Evolutionary conservation across 768 basidiomycete species (phyloP).

Genomic region (Pisolithus marmoratus): DNA sequence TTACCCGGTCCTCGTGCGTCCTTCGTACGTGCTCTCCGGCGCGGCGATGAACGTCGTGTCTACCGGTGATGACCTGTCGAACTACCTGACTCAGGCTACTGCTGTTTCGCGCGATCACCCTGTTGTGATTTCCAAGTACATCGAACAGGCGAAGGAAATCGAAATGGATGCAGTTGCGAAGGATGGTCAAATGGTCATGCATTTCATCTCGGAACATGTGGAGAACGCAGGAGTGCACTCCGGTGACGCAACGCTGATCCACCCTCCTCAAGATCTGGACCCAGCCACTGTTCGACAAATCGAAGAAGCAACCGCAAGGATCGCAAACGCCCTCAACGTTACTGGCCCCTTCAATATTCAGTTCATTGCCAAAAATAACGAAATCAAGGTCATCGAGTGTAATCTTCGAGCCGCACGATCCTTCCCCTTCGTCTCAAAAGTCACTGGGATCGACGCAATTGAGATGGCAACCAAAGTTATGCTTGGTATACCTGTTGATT

Average conservation of each 20-base stretch:
- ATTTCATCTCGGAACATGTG: slow-evolving; percentile 98
- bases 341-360: slow-evolving; percentile 99
- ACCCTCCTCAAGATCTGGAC: slow-evolving; percentile 97
- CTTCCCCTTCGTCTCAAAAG: slow-evolving; percentile 98
- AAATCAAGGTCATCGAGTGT: slow-evolving; percentile 99
- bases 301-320: slow-evolving; percentile 95
- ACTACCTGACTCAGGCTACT: slow-evolving; percentile 91
- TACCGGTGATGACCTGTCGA: slow-evolving; percentile 82
- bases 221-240: slow-evolving; percentile 69
- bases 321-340: slow-evolving; percentile 95
- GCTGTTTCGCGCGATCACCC: slow-evolving; percentile 95
- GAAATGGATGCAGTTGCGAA: slow-evolving; percentile 99
- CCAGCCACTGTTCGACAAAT: slow-evolving; percentile 95
- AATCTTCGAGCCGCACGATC: slow-evolving; percentile 96
- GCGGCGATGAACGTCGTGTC: slow-evolving; percentile 99
- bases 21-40: slow-evolving; percentile 98
- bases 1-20: slow-evolving; percentile 93
- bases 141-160: slow-evolving; percentile 99
- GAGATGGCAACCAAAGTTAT: slow-evolving; percentile 99
- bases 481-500: slow-evolving; percentile 82
- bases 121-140: slow-evolving; percentile 98
- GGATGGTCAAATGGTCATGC: slow-evolving; percentile 98
- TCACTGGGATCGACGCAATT: slow-evolving; percentile 95
- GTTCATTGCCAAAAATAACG: slow-evolving; percentile 99
- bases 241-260: slow-evolving; percentile 95